phyloP scores from a whole-genome alignment of 1,284 basidiomycete species.

The Stygiomarasmius scandens region DNA sequence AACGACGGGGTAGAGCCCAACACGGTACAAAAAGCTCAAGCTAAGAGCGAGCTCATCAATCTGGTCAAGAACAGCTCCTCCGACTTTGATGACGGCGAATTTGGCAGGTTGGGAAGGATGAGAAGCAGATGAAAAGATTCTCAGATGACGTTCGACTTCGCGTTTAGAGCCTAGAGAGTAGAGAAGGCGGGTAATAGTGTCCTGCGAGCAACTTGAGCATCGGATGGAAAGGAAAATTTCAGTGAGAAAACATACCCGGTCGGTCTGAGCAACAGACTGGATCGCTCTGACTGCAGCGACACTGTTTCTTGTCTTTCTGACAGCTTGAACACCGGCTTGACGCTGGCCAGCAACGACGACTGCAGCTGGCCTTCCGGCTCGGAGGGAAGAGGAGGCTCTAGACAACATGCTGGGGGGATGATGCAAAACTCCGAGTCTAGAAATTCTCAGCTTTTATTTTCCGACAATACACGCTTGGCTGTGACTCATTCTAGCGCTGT shows the following conservation, averaged over 20 bases:
- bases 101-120: conserved; percentile 84
- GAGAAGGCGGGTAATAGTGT: conserved; percentile 90
- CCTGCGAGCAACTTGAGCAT: conserved; percentile 48
- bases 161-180: conserved; percentile 95
- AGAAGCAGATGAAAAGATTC: conserved; percentile 91
- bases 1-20: conserved; percentile 93
- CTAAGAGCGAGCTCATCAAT: conserved; percentile 91
- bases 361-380: conserved; percentile 20
- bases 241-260: conserved; percentile 45
- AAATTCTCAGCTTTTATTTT: conserved; percentile 1
- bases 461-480: not conserved
- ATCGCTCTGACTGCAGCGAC: conserved; percentile 38
- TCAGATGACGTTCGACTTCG: conserved; percentile 94
- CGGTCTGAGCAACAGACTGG: conserved; percentile 60
- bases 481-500: conserved; percentile 9
- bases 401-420: conserved; percentile 12
- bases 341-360: conserved; percentile 51
- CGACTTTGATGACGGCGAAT: conserved; percentile 94
- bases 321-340: conserved; percentile 44
- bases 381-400: conserved; percentile 13
- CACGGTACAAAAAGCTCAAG: conserved; percentile 90
- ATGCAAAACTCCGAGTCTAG: not conserved
- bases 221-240: conserved; percentile 1
- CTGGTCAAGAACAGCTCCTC: conserved; percentile 89
- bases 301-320: conserved; percentile 31